Evolutionary conservation across 2,329 filamentous ascomycete genomes (phyloP).

Genomic region (Sporothrix inflata): DNA sequence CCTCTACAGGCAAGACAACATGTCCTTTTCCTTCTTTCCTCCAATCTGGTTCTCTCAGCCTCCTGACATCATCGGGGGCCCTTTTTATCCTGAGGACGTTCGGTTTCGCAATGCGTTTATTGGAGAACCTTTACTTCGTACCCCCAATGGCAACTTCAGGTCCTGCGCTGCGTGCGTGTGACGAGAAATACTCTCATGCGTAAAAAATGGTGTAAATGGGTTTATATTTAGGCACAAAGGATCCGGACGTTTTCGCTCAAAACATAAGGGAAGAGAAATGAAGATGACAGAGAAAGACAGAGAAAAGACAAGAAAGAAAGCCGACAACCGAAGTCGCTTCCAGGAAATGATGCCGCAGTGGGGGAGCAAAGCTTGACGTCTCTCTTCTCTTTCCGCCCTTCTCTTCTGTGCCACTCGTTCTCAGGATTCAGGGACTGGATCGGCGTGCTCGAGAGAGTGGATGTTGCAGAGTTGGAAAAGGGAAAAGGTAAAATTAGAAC

Average conservation of each 20-base stretch:
- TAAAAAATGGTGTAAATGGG: neutral
- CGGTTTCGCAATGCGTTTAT: neutral
- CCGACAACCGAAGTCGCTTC: conserved; percentile 12
- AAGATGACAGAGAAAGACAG: neutral
- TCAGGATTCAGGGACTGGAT: conserved; percentile 7
- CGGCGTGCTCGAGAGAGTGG: conserved; percentile 12
- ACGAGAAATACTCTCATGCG: conserved; percentile 1
- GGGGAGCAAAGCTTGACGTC: neutral
- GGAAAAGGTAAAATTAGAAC: neutral
- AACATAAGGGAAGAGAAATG: neutral
- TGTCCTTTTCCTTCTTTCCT: neutral
- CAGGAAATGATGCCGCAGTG: neutral
- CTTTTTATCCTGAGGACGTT: neutral
- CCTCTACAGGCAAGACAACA: neutral
- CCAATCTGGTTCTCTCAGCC: conserved; percentile 10
- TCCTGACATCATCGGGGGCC: conserved; percentile 15
- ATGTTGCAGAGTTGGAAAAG: neutral
- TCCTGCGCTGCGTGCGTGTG: neutral
- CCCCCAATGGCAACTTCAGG: neutral
- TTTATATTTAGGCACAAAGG: conserved; percentile 11
- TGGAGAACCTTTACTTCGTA: neutral
- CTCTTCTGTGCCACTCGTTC: neutral
- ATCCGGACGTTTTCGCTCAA: neutral
- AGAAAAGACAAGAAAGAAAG: neutral
- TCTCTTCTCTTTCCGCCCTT: neutral